A percentile compares a stretch with the other conserved stretches of the same genome.
phyloP scores from a whole-genome alignment of 1,284 basidiomycete genomes.

The Polyporus tsugae region DNA sequence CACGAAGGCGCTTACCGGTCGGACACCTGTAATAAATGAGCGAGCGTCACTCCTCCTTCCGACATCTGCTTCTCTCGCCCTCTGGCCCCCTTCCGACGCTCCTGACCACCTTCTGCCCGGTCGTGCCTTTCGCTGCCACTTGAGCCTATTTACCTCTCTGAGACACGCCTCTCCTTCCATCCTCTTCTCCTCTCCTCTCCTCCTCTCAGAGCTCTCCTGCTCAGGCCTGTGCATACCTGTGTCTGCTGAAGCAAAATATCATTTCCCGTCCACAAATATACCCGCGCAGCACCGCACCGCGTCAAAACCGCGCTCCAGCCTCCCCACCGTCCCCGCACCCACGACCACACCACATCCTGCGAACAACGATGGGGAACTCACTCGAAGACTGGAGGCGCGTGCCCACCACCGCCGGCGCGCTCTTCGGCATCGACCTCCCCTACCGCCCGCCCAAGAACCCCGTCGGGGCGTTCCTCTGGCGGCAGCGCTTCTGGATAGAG shows the following conservation, averaged over 20 bases:
- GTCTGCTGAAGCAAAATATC: neutral
- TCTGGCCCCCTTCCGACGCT: neutral
- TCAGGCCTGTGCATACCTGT: neutral
- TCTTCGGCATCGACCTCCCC: conserved; percentile 41
- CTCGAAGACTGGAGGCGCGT: conserved; percentile 37
- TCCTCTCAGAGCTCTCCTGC: neutral
- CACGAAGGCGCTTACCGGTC: neutral
- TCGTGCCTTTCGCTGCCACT: neutral
- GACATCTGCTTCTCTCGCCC: neutral
- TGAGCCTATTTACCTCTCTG: neutral
- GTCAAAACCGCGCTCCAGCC: neutral
- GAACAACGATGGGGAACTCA: conserved; percentile 31
- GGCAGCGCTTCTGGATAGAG: conserved; percentile 58
- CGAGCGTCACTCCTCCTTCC: neutral
- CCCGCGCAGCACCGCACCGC: neutral
- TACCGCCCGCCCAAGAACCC: conserved; percentile 47
- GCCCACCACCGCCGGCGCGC: conserved; percentile 33
- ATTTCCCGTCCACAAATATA: neutral
- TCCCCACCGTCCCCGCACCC: neutral
- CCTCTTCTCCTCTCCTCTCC: neutral
- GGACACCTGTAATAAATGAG: neutral
- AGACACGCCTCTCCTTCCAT: neutral
- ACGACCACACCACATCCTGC: neutral
- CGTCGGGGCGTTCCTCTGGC: conserved; percentile 53
- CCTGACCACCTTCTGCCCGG: neutral